phyloP scores from a whole-genome alignment of 148 eudicot species.

The Chenopodium quinoa region DNA sequence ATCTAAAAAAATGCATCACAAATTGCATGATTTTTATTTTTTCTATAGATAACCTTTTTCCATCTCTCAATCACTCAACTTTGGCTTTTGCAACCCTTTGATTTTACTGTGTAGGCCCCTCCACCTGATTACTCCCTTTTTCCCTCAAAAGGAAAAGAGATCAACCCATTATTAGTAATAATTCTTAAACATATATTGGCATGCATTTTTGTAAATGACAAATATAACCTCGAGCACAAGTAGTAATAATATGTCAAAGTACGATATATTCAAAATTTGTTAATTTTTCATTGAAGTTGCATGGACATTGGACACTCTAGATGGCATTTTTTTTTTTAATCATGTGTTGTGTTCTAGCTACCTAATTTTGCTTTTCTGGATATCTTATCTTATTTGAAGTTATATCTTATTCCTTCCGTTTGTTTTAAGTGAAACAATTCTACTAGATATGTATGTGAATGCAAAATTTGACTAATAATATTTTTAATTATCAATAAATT shows the following conservation, averaged over 20 bases:
- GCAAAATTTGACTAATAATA: too few species aligned
- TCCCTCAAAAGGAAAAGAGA: neutral
- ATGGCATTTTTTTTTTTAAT: too few species aligned
- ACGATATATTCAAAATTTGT: neutral
- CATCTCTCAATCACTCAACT: constrained; percentile 7
- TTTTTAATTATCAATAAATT: too few species aligned
- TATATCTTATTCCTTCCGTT: too few species aligned
- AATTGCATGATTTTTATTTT: constrained; percentile 1
- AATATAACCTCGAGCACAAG: neutral
- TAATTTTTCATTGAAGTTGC: too few species aligned
- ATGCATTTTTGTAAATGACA: neutral
- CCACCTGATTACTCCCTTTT: neutral
- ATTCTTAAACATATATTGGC: neutral
- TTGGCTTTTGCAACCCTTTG: neutral
- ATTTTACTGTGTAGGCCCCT: constrained; percentile 3
- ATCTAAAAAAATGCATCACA: neutral
- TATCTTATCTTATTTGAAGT: too few species aligned
- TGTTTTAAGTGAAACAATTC: too few species aligned
- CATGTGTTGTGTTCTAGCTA: too few species aligned
- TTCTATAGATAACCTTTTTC: neutral
- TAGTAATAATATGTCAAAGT: neutral
- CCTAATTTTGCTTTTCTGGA: too few species aligned
- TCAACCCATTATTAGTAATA: neutral
- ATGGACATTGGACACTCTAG: too few species aligned
- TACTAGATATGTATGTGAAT: too few species aligned